phyloP scores from a whole-genome alignment of 768 basidiomycete genomes.

The Leccinum aurantiacum region DNA sequence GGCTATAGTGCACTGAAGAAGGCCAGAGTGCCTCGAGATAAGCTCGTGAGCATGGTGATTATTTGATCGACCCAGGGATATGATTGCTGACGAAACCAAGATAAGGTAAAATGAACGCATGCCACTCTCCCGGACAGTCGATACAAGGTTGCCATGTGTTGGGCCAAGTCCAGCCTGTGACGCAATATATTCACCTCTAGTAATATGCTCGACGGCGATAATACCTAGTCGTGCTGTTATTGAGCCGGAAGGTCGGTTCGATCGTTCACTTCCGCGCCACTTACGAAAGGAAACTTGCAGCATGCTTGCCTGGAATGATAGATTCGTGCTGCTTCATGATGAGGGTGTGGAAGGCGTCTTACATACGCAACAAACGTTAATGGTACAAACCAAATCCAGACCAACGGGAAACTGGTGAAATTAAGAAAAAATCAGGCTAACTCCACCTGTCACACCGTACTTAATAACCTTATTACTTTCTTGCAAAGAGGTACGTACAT shows the following conservation, averaged over 20 bases:
- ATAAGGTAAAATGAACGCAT: conserved; percentile 3
- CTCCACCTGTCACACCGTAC: conserved; percentile 46
- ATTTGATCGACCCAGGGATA: conserved; percentile 4
- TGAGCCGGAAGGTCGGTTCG: conserved; percentile 20
- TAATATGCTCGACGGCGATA: conserved; percentile 19
- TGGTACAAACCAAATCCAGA: conserved; percentile 10
- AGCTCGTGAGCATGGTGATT: neutral
- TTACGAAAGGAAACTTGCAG: conserved; percentile 28
- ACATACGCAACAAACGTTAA: conserved; percentile 26
- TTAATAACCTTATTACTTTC: conserved; percentile 23
- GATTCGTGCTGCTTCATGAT: conserved; percentile 16
- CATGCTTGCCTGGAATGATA: conserved; percentile 21
- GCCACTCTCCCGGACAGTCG: conserved; percentile 2
- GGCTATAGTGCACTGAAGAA: neutral
- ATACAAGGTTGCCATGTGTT: conserved; percentile 4
- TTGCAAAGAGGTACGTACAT: conserved; percentile 52
- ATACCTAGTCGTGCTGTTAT: conserved; percentile 10
- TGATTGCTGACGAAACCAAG: conserved; percentile 4
- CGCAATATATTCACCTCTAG: conserved; percentile 27
- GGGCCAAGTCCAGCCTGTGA: conserved; percentile 22
- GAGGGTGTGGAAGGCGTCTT: conserved; percentile 22
- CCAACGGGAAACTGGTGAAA: conserved; percentile 5
- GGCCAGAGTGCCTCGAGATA: neutral
- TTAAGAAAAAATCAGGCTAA: conserved; percentile 32
- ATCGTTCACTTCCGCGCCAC: conserved; percentile 33